Conservation (phyloP, 2,329 filamentous ascomycete species). For the Pseudopyrenochaeta lycopersici region DNA sequence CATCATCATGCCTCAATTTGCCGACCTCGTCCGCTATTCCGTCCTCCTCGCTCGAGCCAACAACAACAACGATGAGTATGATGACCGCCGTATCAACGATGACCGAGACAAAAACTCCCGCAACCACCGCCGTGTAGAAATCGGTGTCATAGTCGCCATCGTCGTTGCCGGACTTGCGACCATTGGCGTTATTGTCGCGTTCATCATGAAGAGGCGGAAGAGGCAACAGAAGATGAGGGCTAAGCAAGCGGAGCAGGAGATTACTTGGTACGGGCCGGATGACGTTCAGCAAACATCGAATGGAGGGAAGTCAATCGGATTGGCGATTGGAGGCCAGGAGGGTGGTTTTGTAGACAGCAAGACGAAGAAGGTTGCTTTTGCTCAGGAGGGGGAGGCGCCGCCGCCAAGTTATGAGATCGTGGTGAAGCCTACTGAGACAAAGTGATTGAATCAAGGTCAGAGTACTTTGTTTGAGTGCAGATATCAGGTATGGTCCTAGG, state of each 20-base stretch:
- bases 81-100: not conserved
- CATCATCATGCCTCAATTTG: not conserved
- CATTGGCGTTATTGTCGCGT: not conserved
- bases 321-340: not conserved
- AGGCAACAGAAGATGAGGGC: not conserved
- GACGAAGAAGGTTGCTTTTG: slow-evolving; percentile 1
- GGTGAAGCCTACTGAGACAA: not conserved
- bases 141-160: slow-evolving; percentile 1
- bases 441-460: too few species aligned
- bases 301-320: not conserved
- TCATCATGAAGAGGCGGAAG: not conserved
- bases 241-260: not conserved
- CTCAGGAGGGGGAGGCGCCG: not conserved
- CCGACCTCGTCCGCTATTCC: not conserved
- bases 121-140: slow-evolving; percentile 1
- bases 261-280: not conserved
- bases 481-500: too few species aligned
- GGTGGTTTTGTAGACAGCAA: not conserved
- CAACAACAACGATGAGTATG: not conserved
- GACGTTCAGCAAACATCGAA: not conserved
- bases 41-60: slow-evolving; percentile 1
- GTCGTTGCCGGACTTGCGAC: not conserved
- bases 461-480: too few species aligned
- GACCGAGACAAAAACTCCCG: not conserved
- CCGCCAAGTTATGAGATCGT: not conserved